Conservation (phyloP, 192 early-diverging fungal species). For the Podila epicladia region DNA sequence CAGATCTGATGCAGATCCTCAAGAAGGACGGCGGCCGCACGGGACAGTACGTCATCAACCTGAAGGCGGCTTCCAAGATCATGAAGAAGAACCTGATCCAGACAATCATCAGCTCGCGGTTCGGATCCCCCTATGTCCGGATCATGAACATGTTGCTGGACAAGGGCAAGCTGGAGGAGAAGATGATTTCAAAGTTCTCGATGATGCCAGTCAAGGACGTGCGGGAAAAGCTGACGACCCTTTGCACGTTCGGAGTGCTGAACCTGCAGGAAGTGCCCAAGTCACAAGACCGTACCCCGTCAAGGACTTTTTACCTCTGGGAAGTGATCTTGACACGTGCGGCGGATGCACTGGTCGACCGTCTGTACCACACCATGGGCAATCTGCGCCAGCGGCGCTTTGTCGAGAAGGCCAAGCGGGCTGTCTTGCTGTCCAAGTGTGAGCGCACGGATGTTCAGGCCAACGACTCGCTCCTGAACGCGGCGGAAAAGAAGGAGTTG, state of each 20-base stretch:
- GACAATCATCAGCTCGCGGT: conserved; percentile 64
- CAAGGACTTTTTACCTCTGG: conserved; percentile 79
- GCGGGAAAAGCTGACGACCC: conserved; percentile 68
- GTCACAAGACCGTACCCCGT: conserved; percentile 76
- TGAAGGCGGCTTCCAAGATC: conserved; percentile 60
- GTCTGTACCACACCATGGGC: conserved; percentile 63
- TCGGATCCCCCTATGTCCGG: conserved; percentile 67
- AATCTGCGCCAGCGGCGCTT: conserved; percentile 65
- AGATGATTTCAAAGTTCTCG: conserved; percentile 67
- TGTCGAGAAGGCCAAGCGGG: conserved; percentile 58
- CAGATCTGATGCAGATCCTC: conserved; percentile 61
- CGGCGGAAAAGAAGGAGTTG: conserved; percentile 59
- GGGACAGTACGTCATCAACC: conserved; percentile 69
- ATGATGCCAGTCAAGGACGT: conserved; percentile 74
- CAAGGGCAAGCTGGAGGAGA: conserved; percentile 82
- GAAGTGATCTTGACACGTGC: conserved; percentile 64
- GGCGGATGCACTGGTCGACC: conserved; percentile 57
- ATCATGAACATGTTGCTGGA: conserved; percentile 73
- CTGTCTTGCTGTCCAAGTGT: conserved; percentile 67
- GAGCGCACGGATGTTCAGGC: conserved; percentile 71
- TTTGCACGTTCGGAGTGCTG: conserved; percentile 39
- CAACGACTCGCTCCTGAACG: conserved; percentile 61
- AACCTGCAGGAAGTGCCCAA: conserved; percentile 75
- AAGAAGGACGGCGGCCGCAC: conserved; percentile 66
- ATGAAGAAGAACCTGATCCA: conserved; percentile 68